phyloP scores from a whole-genome alignment of 1,284 basidiomycete genomes.

The Laetiporus sulphureus region DNA sequence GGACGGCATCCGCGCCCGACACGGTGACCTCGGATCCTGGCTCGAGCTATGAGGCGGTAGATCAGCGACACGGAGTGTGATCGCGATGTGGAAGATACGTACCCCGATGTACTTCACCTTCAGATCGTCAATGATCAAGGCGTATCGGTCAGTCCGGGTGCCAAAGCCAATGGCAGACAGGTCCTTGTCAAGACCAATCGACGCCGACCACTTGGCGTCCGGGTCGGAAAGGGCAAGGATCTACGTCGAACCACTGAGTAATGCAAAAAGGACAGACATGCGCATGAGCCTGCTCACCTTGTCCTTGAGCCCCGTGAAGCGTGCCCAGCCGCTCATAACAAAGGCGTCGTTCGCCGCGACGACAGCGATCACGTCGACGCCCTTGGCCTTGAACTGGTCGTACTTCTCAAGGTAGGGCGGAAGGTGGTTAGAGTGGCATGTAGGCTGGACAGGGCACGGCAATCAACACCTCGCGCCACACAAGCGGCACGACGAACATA shows the following conservation, averaged over 20 bases:
- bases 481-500: conserved; percentile 20
- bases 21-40: conserved; percentile 47
- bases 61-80: neutral
- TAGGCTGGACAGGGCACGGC: conserved; percentile 42
- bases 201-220: conserved; percentile 56
- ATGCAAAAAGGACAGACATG: conserved; percentile 3
- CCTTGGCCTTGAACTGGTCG: conserved; percentile 67
- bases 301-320: conserved; percentile 62
- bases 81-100: conserved; percentile 17
- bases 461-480: neutral
- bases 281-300: conserved; percentile 35
- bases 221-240: conserved; percentile 56
- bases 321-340: conserved; percentile 74
- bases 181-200: conserved; percentile 58
- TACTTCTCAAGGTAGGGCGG: conserved; percentile 63
- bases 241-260: conserved; percentile 32
- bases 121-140: conserved; percentile 64
- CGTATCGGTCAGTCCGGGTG: conserved; percentile 63
- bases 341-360: conserved; percentile 73
- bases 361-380: conserved; percentile 66
- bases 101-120: conserved; percentile 60
- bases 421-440: conserved; percentile 68
- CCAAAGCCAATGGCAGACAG: conserved; percentile 61
- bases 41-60: conserved; percentile 38
- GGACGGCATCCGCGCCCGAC: conserved; percentile 61